Evolutionary conservation across 129 eudicot genomes (phyloP), one percentile per base, ranked within the genome.

Genomic region (Pittosporum tobira): DNA sequence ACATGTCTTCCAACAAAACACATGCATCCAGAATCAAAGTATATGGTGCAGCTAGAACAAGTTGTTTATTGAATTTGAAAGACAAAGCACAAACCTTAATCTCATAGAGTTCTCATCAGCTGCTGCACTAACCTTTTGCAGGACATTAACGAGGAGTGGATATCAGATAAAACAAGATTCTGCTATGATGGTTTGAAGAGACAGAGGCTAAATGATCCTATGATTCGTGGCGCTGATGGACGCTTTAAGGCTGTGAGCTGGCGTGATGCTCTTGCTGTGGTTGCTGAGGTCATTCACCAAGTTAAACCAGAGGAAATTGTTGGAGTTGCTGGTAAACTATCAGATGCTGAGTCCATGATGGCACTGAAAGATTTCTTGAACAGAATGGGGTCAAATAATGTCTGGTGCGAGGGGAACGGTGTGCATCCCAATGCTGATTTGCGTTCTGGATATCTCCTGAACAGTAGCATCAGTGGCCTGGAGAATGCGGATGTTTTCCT

Each of bases 141-240:
- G 97, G 97, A 90, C 69, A 84, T 90, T 56, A 90, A 90, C 48
- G 97, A 90, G 72, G 97, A 90, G 56, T 90, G 97, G 97, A 90
- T 90, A 72, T 90, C 97, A 8, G 97, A 90, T 59, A 90, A 90
- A 73, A 90, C 97, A 15, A 83, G 97, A 21, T 90, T 85, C 80
- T 90, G 77, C 65, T 90, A 90, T 71, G 97, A 90, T 67, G 97
- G 97, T 46, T 69, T 90, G 78, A 90, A 90, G 87, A 85, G 97
- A 75, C 97, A 90, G 66, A 80, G 97, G 71, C 70, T 90, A 46
- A 90, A 90, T 57, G 97, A 90, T 57, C 97, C 97, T 14, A 90
- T 90, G 97, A 78, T 90, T 63, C 88, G 97, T n/a, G 94, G 79
- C 59, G 71, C 79, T 46, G 97, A 90, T 80, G 97, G 97, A 5